phyloP scores from a whole-genome alignment of 2,329 filamentous ascomycete species.

The Metarhizium anisopliae region DNA sequence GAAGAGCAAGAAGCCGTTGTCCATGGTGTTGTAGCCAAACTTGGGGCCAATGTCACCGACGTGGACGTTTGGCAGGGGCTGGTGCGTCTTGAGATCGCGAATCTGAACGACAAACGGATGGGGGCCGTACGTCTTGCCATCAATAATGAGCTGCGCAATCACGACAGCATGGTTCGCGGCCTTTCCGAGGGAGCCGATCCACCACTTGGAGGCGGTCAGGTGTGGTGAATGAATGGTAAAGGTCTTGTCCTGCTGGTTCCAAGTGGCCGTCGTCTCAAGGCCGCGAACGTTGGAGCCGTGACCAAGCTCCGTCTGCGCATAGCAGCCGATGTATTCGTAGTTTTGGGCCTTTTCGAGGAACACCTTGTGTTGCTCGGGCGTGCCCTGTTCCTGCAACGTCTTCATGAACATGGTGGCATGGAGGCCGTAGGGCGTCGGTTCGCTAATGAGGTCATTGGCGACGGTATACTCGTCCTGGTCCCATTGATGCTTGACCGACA shows the following conservation, averaged over 20 bases:
- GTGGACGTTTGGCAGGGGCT: conserved; percentile 59
- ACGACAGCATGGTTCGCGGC: conserved; percentile 71
- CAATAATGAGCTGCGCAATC: conserved; percentile 66
- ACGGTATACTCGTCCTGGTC: conserved; percentile 50
- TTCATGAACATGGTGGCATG: conserved; percentile 27
- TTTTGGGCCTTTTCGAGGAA: conserved; percentile 61
- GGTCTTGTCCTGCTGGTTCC: conserved; percentile 64
- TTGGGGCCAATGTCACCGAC: conserved; percentile 77
- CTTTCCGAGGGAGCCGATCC: conserved; percentile 71
- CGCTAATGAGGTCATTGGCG: conserved; percentile 61
- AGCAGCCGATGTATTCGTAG: conserved; percentile 69
- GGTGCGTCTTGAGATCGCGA: conserved; percentile 59
- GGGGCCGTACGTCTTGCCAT: conserved; percentile 60
- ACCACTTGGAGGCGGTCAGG: conserved; percentile 73
- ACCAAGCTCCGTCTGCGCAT: conserved; percentile 72
- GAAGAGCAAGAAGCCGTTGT: conserved; percentile 71
- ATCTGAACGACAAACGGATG: conserved; percentile 75
- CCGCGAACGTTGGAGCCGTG: conserved; percentile 71
- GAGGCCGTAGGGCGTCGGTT: conserved; percentile 58
- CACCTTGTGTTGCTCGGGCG: conserved; percentile 62
- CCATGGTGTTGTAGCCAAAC: conserved; percentile 73
- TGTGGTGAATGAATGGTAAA: conserved; percentile 67
- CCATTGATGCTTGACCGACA: conserved; percentile 63
- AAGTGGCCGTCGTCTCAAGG: conserved; percentile 64
- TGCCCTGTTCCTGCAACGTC: conserved; percentile 63